Evolutionary conservation across 192 early-diverging fungal genomes (phyloP).

Genomic region (Backusella sp.): DNA sequence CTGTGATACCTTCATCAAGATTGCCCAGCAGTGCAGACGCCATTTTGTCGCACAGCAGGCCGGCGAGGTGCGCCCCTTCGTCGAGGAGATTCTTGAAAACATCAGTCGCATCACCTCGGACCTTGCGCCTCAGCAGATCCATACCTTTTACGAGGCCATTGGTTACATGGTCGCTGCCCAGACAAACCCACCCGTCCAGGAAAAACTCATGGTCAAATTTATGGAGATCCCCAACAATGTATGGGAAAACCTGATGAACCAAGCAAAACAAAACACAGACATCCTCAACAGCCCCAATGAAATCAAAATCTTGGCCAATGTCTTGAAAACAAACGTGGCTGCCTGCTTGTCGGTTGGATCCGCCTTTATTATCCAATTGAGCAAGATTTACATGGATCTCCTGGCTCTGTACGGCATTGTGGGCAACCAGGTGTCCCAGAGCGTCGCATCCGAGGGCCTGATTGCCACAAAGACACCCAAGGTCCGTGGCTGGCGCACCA

Average conservation of each 20-base stretch:
- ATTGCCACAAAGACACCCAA: constrained; percentile 92
- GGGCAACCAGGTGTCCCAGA: constrained; percentile 78
- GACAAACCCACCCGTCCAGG: constrained; percentile 72
- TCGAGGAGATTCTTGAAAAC: constrained; percentile 91
- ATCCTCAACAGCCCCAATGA: constrained; percentile 76
- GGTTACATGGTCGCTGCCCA: constrained; percentile 98
- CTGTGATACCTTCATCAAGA: constrained; percentile 99
- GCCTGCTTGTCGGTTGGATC: constrained; percentile 87
- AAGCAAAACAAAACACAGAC: constrained; percentile 65
- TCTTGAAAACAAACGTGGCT: constrained; percentile 94
- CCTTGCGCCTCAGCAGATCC: constrained; percentile 88
- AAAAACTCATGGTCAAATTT: constrained; percentile 77
- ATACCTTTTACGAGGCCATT: constrained; percentile 98
- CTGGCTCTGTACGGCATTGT: constrained; percentile 91
- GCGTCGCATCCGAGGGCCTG: constrained; percentile 69
- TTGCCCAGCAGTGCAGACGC: constrained; percentile 94
- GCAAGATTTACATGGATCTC: constrained; percentile 87
- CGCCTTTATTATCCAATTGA: constrained; percentile 86
- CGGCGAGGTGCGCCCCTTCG: constrained; percentile 86
- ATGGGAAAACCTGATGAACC: constrained; percentile 82
- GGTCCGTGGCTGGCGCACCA: constrained; percentile 86
- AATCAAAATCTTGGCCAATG: constrained; percentile 87
- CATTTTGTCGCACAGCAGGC: constrained; percentile 95
- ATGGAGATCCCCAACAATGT: constrained; percentile 89
- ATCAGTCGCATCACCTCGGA: constrained; percentile 87